Base-by-base conservation (phyloP, 768 basidiomycete genomes). In the Hydnomerulius pinastri region DNA sequence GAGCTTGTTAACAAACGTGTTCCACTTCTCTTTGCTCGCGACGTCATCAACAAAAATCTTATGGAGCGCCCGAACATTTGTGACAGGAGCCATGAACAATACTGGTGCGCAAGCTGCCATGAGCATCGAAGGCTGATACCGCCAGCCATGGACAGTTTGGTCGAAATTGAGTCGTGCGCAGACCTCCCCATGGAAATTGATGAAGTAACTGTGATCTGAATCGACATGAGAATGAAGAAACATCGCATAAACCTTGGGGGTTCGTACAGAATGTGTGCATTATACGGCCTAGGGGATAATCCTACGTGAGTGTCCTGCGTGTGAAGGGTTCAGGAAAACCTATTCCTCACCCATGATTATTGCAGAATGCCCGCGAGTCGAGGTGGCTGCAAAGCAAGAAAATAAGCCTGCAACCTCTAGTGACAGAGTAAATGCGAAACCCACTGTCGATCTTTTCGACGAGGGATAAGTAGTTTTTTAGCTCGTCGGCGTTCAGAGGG, bases 61-160 rank as follows among this genome's bases (percentile, higher is more conserved):
- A 44, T 81, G 73, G 35, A 85, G 51, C 29, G 68, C 57, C 12
- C 63, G 66, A 11, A 80, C 61, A 51, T 81, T 78, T 10, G 73
- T 63, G 30, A 77, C 67, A 0, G 84, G 83, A 4, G 73, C 69
- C 39, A 68, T 75, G 62, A 84, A 85, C 5, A 83, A 62, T 4
- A 81, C 17, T 0, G 72, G 72, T 1, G 76, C 76, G 2, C 76
- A 40, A 0, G 63, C 42, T 8, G 45, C 61, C 58, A 83, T 73
- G 17, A 73, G 54, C 27, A 47, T 57, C 0, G 82, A 78, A 15
- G 56, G 58, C 5, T 53, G 49, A 15, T 64, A 51, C 30, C 47
- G 50, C 53, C 58, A 51, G 41, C 56, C 57, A 46, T 71, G 59
- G 11, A 75, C 47, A 0, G 71, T 66, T 52, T 70, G 66, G 28